A percentile compares a stretch with the other conserved stretches of the same genome.
phyloP scores from a whole-genome alignment of 129 eudicot species.

The Heracleum sosnowskyi region DNA sequence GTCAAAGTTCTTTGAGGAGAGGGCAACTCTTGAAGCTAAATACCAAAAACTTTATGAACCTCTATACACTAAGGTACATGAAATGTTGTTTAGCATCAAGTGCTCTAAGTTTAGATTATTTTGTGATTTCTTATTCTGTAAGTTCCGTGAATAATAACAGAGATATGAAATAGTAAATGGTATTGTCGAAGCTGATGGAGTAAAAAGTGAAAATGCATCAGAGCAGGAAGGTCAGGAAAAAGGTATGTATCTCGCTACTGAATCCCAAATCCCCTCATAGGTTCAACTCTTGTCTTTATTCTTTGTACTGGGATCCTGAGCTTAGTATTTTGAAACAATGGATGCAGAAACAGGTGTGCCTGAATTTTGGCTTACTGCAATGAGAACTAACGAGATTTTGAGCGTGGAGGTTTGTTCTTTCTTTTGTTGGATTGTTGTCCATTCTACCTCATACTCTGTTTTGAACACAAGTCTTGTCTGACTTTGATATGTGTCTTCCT shows the following conservation, averaged over 20 bases:
- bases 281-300: background rate
- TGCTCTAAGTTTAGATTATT: background rate
- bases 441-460: background rate
- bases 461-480: background rate
- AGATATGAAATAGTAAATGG: slow-evolving; percentile 85
- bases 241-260: slow-evolving; percentile 25
- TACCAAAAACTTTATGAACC: slow-evolving; percentile 87
- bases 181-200: slow-evolving; percentile 64
- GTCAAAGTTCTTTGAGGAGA: slow-evolving; percentile 78
- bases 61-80: slow-evolving; percentile 58
- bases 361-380: slow-evolving; percentile 83
- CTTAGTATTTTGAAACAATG: slow-evolving; percentile 2
- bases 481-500: background rate
- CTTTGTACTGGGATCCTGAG: background rate
- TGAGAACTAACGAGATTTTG: slow-evolving; percentile 79
- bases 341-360: slow-evolving; percentile 83
- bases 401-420: slow-evolving; percentile 57
- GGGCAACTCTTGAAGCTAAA: slow-evolving; percentile 71
- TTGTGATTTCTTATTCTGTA: background rate
- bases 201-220: slow-evolving; percentile 21
- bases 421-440: background rate
- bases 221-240: slow-evolving; percentile 41
- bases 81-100: background rate
- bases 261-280: background rate
- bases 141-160: slow-evolving; percentile 32